Evolutionary conservation across 75 land plant genomes (phyloP).

Genomic region (Selaginella tamariscina): DNA sequence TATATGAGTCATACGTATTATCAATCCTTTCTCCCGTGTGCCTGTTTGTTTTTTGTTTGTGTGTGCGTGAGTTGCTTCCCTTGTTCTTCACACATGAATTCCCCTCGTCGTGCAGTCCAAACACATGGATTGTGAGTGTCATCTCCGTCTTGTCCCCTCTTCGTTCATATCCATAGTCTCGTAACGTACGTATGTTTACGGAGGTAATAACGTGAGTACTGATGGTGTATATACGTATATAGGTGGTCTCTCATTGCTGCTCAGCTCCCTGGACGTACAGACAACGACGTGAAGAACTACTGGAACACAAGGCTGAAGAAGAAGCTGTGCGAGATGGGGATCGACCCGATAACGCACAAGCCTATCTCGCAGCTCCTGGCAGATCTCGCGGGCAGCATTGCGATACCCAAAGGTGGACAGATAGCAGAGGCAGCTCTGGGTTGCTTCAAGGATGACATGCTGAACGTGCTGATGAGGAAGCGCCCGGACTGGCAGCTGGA

Average conservation of each 20-base stretch:
- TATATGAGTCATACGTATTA: background rate
- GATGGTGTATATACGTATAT: no score
- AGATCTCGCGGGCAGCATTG: constrained; percentile 57
- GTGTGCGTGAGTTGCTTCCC: background rate
- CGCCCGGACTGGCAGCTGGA: constrained; percentile 25
- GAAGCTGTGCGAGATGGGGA: constrained; percentile 93
- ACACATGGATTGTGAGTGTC: no score
- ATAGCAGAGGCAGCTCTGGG: constrained; percentile 96
- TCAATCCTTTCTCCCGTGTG: background rate
- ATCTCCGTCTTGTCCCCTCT: no score
- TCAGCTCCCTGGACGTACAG: constrained; percentile 87
- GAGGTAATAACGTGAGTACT: no score
- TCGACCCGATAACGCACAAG: constrained; percentile 94
- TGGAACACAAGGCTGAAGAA: constrained; percentile 99
- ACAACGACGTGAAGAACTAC: constrained; percentile 94
- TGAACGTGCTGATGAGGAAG: constrained; percentile 54
- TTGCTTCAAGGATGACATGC: constrained; percentile 98
- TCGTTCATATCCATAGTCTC: no score
- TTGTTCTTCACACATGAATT: no score
- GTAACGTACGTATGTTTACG: no score
- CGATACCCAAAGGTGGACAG: constrained; percentile 60
- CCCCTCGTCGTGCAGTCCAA: no score
- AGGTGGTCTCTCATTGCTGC: constrained; percentile 94
- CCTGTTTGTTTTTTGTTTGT: background rate
- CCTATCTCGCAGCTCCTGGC: constrained; percentile 96